These are phyloP conservation scores for Cynara cardunculus DNA, from an alignment of 129 eudicot genomes.

Conservation along the genomic window DNA sequence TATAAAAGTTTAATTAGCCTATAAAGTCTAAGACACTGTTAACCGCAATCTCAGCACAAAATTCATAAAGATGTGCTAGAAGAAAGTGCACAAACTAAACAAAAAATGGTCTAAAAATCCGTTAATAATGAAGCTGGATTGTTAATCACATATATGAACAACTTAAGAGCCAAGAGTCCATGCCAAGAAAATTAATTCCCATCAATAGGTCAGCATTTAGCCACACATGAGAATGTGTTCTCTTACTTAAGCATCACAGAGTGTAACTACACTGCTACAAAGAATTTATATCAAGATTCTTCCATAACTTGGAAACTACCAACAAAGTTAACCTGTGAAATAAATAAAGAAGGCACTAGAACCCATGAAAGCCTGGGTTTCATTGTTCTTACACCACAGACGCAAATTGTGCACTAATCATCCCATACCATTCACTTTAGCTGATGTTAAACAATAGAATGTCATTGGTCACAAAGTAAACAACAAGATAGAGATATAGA, in stretches of 20 bases:
- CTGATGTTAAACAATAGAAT: not conserved
- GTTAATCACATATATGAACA: not conserved
- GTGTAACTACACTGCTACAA: not conserved
- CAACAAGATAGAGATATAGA: not conserved
- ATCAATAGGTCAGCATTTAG: not conserved
- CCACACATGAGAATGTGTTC: not conserved
- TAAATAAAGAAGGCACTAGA: not conserved
- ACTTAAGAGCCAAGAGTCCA: not conserved
- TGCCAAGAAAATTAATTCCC: not conserved
- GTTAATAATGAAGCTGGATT: not conserved
- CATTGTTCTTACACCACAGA: slow-evolving; percentile 1
- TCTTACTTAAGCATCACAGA: not conserved
- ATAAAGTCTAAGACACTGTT: not conserved
- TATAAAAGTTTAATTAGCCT: not conserved
- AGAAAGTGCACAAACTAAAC: not conserved
- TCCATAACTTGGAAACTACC: not conserved
- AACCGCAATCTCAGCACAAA: not conserved
- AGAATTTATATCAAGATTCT: not conserved
- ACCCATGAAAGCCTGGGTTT: not conserved
- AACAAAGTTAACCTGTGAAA: not conserved
- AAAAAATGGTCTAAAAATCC: not conserved
- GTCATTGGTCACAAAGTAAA: not conserved
- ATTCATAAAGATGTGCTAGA: not conserved
- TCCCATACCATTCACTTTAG: not conserved
- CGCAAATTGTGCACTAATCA: not conserved